Conservation (phyloP, 495 filamentous ascomycete genomes). For the Penicillium lividum region DNA sequence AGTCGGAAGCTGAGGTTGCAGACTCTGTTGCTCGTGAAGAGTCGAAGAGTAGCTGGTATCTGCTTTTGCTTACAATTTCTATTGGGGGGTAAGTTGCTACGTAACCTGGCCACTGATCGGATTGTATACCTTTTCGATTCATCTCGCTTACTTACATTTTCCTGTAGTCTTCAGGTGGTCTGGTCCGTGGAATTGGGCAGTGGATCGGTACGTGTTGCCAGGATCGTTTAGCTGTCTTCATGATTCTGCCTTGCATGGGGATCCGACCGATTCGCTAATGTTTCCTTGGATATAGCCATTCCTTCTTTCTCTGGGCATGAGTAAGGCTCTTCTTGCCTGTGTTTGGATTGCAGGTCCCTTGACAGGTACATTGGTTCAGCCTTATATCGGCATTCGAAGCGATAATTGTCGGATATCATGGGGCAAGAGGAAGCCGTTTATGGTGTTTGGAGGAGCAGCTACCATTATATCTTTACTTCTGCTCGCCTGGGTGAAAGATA, state of each 20-base stretch:
- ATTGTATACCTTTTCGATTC: neutral
- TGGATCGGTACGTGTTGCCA: conserved; percentile 60
- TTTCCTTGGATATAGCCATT: conserved; percentile 49
- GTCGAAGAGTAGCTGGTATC: conserved; percentile 76
- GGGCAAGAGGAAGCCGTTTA: conserved; percentile 89
- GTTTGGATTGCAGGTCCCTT: conserved; percentile 94
- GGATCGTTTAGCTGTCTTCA: neutral
- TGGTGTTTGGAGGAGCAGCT: conserved; percentile 71
- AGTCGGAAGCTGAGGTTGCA: conserved; percentile 57
- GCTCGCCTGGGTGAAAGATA: conserved; percentile 80
- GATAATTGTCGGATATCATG: conserved; percentile 79
- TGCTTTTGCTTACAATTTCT: conserved; percentile 79
- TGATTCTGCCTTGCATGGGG: neutral
- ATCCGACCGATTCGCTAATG: neutral
- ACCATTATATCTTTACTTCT: conserved; percentile 72
- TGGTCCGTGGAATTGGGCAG: conserved; percentile 91
- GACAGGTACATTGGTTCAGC: conserved; percentile 83
- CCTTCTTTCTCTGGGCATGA: conserved; percentile 77
- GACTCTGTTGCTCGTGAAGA: conserved; percentile 16
- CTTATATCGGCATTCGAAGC: conserved; percentile 89
- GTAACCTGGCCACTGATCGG: neutral
- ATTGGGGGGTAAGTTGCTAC: conserved; percentile 65
- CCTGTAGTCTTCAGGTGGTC: conserved; percentile 74
- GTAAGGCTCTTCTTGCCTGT: conserved; percentile 88
- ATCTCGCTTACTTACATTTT: neutral